Conservation (phyloP, 352 stramenopile species). For the Phytophthora hibernalis region DNA sequence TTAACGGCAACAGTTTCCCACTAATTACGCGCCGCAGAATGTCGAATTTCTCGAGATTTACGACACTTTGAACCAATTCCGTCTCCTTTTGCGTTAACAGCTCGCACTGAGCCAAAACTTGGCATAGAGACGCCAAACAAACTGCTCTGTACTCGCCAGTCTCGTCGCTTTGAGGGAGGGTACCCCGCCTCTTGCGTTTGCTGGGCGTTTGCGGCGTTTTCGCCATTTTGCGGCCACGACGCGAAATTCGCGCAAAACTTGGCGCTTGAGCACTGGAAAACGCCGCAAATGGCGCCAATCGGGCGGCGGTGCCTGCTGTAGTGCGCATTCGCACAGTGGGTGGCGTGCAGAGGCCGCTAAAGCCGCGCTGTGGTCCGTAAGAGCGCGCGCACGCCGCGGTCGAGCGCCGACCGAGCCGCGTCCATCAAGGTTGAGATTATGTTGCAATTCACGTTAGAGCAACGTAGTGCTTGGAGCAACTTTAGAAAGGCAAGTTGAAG, state of each 20-base stretch:
- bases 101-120: constrained; percentile 50
- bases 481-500: constrained; percentile 20
- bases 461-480: constrained; percentile 1
- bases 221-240: constrained; percentile 19
- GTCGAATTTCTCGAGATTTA: constrained; percentile 23
- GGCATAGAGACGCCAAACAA: constrained; percentile 42
- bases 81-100: constrained; percentile 33
- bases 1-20: constrained; percentile 34
- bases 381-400: constrained; percentile 53
- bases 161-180: constrained; percentile 12
- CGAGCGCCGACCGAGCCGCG: constrained; percentile 36
- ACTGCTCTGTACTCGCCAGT: constrained; percentile 30
- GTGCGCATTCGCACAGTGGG: constrained; percentile 51
- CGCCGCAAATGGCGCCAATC: constrained; percentile 45
- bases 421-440: constrained; percentile 36
- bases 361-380: constrained; percentile 31
- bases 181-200: constrained; percentile 34
- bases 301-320: constrained; percentile 18
- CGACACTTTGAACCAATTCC: constrained; percentile 29
- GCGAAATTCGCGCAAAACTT: constrained; percentile 47
- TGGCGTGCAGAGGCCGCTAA: constrained; percentile 15
- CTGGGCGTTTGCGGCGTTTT: constrained; percentile 36
- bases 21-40: constrained; percentile 32
- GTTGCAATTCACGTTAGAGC: neutral
- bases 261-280: constrained; percentile 57